phyloP scores from a whole-genome alignment of 1,284 basidiomycete genomes.

The Cryptococcus wingfieldii region DNA sequence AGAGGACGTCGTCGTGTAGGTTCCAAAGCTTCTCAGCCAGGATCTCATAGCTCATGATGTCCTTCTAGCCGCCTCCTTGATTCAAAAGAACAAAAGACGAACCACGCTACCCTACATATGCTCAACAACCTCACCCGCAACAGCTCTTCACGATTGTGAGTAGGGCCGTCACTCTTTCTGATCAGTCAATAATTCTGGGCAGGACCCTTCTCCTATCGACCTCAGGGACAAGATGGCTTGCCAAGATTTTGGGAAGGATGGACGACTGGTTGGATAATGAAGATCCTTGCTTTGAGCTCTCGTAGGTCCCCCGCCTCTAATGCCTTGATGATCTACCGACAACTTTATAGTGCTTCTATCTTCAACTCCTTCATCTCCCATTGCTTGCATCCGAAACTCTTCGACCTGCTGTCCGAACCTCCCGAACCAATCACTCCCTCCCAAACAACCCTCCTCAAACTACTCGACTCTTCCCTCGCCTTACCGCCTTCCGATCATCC shows the following conservation, averaged over 20 bases:
- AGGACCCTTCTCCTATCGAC: conserved; percentile 16
- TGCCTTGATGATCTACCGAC: not conserved
- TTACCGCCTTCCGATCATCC: not conserved
- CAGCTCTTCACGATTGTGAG: conserved; percentile 59
- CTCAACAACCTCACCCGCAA: conserved; percentile 66
- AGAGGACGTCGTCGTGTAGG: conserved; percentile 64
- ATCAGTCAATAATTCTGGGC: not conserved
- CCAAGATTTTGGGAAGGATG: conserved; percentile 56
- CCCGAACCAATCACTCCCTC: conserved; percentile 73
- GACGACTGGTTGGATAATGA: conserved; percentile 62
- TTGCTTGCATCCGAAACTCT: conserved; percentile 45
- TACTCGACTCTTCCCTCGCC: conserved; percentile 71
- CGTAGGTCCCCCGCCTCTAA: conserved; percentile 51
- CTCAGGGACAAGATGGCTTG: conserved; percentile 27
- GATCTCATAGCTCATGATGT: not conserved
- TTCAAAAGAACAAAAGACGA: conserved; percentile 61
- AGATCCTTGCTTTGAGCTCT: conserved; percentile 67
- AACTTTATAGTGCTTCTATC: conserved; percentile 47
- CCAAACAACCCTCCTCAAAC: conserved; percentile 77
- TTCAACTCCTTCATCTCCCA: conserved; percentile 49
- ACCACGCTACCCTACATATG: conserved; percentile 63
- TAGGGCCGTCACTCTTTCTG: conserved; percentile 6
- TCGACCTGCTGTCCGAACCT: conserved; percentile 20
- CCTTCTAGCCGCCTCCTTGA: conserved; percentile 63
- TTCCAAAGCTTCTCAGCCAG: not conserved